phyloP scores from a whole-genome alignment of 129 eudicot species.

The Centrapalus pauciflorus region DNA sequence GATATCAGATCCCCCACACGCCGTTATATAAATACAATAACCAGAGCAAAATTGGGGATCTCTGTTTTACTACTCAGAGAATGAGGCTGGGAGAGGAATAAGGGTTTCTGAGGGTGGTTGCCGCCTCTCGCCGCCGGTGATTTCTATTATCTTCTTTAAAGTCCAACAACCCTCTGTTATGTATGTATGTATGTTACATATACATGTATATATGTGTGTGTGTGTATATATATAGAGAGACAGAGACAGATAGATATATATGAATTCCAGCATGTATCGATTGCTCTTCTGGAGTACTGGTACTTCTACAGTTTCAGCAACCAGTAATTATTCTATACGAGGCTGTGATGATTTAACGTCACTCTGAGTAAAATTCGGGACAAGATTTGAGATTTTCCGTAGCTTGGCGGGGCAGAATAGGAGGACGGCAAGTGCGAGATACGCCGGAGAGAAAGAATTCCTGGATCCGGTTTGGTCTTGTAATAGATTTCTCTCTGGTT shows the following conservation, averaged over 20 bases:
- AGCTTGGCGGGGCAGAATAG: constrained; percentile 33
- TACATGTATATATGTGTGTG: not conserved
- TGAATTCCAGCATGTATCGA: not conserved
- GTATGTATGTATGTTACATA: not conserved
- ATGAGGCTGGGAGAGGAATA: not conserved
- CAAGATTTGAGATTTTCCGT: constrained; percentile 17
- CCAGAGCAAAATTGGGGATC: not conserved
- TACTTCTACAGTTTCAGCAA: not conserved
- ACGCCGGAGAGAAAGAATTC: not conserved
- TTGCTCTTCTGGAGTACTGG: no score
- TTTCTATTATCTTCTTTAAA: not conserved
- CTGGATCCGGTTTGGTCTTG: not conserved
- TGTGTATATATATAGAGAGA: not conserved
- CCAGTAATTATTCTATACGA: not conserved
- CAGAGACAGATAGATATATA: not conserved
- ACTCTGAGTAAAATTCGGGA: constrained; percentile 22
- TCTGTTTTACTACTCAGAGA: not conserved
- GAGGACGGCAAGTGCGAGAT: constrained; percentile 16
- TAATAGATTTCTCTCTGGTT: not conserved
- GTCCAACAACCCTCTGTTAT: not conserved
- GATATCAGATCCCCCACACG: no score
- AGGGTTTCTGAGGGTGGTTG: constrained; percentile 5
- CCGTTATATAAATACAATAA: not conserved
- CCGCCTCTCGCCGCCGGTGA: constrained; percentile 1
- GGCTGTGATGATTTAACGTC: constrained; percentile 28